A percentile compares a stretch with the other conserved stretches of the same genome.
Evolutionary conservation across 495 filamentous ascomycete species (phyloP).

Genomic region (Neurospora cerealis): DNA sequence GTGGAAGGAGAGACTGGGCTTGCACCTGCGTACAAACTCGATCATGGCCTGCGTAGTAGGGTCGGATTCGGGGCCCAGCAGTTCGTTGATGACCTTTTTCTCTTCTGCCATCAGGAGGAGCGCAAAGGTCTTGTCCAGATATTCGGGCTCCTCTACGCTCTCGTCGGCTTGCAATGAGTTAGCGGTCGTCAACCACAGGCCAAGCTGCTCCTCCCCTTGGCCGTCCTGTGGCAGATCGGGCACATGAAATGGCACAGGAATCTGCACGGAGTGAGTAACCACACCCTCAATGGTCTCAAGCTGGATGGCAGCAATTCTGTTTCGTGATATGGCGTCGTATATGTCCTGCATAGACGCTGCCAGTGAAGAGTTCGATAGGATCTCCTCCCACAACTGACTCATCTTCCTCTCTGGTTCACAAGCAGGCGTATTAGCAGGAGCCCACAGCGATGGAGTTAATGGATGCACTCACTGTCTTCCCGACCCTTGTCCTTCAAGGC

Average conservation of each 20-base stretch:
- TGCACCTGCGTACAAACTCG: constrained; percentile 74
- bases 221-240: constrained; percentile 57
- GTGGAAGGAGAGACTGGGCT: constrained; percentile 74
- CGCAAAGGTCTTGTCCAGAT: constrained; percentile 75
- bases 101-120: constrained; percentile 78
- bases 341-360: constrained; percentile 75
- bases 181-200: constrained; percentile 78
- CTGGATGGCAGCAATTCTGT: constrained; percentile 60
- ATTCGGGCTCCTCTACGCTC: constrained; percentile 44
- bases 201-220: constrained; percentile 51
- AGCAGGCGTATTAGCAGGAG: background rate
- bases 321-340: constrained; percentile 68
- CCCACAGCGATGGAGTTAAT: background rate
- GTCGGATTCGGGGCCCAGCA: constrained; percentile 50
- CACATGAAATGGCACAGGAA: constrained; percentile 69
- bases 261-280: constrained; percentile 69
- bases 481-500: constrained; percentile 66
- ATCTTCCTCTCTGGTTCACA: constrained; percentile 38
- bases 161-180: constrained; percentile 65
- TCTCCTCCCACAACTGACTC: constrained; percentile 52
- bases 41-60: constrained; percentile 59
- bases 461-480: constrained; percentile 51
- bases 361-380: constrained; percentile 67
- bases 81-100: constrained; percentile 69
- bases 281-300: constrained; percentile 37